Conservation (phyloP, 176 grass and related monocot species). For the Cenchrus purpureus region DNA sequence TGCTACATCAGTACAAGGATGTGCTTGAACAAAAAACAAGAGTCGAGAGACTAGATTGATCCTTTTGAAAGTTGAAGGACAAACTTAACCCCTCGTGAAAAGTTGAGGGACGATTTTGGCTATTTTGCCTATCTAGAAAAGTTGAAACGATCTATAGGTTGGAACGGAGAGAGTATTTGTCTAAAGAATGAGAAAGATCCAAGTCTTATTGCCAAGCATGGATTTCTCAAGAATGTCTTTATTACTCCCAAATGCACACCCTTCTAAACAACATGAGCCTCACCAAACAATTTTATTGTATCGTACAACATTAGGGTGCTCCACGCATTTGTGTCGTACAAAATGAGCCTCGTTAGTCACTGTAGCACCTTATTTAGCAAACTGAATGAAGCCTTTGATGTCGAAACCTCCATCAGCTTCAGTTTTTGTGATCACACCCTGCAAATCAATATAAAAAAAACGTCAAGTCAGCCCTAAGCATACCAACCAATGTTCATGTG, state of each 20-base stretch:
- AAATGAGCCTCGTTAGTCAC: neutral
- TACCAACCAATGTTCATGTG: neutral
- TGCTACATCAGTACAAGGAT: too few species aligned
- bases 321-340: conserved; percentile 11
- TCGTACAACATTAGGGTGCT: conserved; percentile 2
- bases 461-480: neutral
- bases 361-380: conserved; percentile 37
- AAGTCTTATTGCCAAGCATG: neutral
- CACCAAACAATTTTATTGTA: conserved; percentile 23
- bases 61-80: too few species aligned
- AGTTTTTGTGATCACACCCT: conserved; percentile 83
- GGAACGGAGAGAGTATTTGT: too few species aligned
- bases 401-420: conserved; percentile 62
- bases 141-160: too few species aligned
- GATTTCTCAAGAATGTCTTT: neutral
- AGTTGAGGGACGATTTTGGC: too few species aligned
- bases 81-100: too few species aligned
- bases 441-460: conserved; percentile 22
- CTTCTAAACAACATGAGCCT: neutral
- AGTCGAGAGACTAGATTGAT: too few species aligned
- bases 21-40: too few species aligned
- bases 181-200: too few species aligned
- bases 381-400: conserved; percentile 70
- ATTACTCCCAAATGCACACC: neutral
- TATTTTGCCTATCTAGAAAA: too few species aligned